A percentile compares a stretch with the other conserved stretches of the same genome.
Evolutionary conservation across 164 flowering plant species (phyloP).

Genomic region (Sedum album): DNA sequence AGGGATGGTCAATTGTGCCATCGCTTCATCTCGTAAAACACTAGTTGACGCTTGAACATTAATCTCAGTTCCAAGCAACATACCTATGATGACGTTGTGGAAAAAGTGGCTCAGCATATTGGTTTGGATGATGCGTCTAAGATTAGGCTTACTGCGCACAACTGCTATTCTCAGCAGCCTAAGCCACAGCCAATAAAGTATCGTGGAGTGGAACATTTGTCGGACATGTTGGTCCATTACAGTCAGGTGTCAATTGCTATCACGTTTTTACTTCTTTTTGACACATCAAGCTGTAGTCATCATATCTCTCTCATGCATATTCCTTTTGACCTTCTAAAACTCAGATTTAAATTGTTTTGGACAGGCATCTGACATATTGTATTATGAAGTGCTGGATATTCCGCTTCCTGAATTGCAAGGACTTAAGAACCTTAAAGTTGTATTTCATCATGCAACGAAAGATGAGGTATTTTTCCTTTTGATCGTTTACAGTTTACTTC

Average conservation of each 20-base stretch:
- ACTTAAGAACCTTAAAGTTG: constrained; percentile 78
- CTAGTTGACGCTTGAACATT: background rate
- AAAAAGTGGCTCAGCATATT: constrained; percentile 64
- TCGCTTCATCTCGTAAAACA: background rate
- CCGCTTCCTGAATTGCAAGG: constrained; percentile 93
- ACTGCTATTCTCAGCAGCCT: constrained; percentile 55
- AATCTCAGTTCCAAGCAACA: constrained; percentile 18
- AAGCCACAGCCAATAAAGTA: constrained; percentile 51
- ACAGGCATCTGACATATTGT: constrained; percentile 81
- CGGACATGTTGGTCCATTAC: constrained; percentile 85
- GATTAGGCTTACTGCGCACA: constrained; percentile 83
- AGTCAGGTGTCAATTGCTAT: constrained; percentile 50
- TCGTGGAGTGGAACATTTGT: constrained; percentile 68
- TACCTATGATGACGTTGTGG: constrained; percentile 86
- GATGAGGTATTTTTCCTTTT: constrained; percentile 50
- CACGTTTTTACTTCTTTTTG: background rate
- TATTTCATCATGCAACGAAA: constrained; percentile 74
- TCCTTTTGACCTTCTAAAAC: background rate
- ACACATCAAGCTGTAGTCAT: background rate
- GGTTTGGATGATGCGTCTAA: constrained; percentile 82
- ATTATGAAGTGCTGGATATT: constrained; percentile 90
- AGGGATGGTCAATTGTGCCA: background rate
- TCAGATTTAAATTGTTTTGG: constrained; percentile 12
- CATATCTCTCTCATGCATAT: background rate
- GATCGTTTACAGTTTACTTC: background rate